These are phyloP conservation scores for Fusarium sp. DNA, from an alignment of 2,329 filamentous ascomycete genomes.

Conservation along the genomic window DNA sequence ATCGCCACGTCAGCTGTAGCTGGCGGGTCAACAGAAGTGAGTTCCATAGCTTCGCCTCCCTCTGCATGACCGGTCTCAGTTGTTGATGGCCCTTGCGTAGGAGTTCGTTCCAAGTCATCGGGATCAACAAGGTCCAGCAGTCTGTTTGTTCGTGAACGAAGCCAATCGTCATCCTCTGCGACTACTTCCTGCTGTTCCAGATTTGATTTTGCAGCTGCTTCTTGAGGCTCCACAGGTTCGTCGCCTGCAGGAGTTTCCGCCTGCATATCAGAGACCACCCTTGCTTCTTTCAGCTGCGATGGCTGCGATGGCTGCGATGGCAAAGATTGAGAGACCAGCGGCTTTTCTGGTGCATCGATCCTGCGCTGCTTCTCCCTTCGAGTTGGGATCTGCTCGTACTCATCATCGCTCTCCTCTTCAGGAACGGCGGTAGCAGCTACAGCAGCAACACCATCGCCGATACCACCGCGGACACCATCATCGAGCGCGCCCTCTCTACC, in stretches of 20 bases:
- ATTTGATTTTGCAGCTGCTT: constrained; percentile 34
- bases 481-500: constrained; percentile 51
- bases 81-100: constrained; percentile 28
- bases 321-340: constrained; percentile 30
- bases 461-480: constrained; percentile 45
- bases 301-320: constrained; percentile 37
- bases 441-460: constrained; percentile 34
- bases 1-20: constrained; percentile 35
- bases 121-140: constrained; percentile 86
- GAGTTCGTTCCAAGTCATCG: constrained; percentile 61
- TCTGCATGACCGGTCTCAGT: constrained; percentile 33
- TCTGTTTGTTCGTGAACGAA: constrained; percentile 88
- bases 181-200: constrained; percentile 49
- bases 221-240: constrained; percentile 38
- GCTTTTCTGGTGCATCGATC: constrained; percentile 45
- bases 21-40: constrained; percentile 25
- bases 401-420: constrained; percentile 75
- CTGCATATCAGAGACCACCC: constrained; percentile 18
- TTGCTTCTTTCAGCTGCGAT: constrained; percentile 36
- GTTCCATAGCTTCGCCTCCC: constrained; percentile 29
- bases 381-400: constrained; percentile 75
- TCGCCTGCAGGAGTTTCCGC: constrained; percentile 27
- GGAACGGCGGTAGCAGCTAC: constrained; percentile 53
- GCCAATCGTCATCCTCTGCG: constrained; percentile 87
- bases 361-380: constrained; percentile 62